Evolutionary conservation across 768 basidiomycete genomes (phyloP), one percentile per base, ranked within the genome.

Genomic region (Boletus subparvulus): DNA sequence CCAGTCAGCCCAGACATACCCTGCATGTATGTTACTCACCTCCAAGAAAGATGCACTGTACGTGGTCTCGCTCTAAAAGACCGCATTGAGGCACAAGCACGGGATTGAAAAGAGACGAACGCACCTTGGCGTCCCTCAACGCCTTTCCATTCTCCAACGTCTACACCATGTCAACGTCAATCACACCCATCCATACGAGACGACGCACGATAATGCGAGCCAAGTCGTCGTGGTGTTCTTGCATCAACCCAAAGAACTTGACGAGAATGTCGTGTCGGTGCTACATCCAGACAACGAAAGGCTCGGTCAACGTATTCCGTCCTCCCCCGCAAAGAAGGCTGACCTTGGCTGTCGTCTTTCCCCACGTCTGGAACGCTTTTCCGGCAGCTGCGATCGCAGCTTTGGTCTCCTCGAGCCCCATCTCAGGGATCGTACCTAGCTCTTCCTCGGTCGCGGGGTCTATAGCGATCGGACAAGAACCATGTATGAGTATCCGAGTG

Each of bases 91-190:
- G 17, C 16, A 33, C n/a, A 47, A 26, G 10, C 1, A 35, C 16
- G 17, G 41, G 24, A 19, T n/a, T 24, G 24, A 37, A 43, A 13
- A 21, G 8, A 30, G 52, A 46, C 47, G 14, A 30, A 41, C 50
- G 2, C 59, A 89, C 90, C 82, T 90, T 89, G 36, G 83, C 90
- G 62, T 98, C 94, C 0, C 78, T 75, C 43, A 97, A 75, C 9
- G 94, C 81, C 75, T 98, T 99, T 36, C 97, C 97, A 66, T 99
- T 99, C 77, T 99, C 97, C 57, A 94, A 74, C 7, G 93, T 95
- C 92, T 93, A 70, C 39, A 47, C 44, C 49, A 45, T 3, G 57
- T 65, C 35, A 63, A 41, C 37, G 28, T 57, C 44, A 45, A 60
- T 30, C 35, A 50, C 33, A 44, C 17, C 47, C 35, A 28, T 36